Evolutionary conservation across 306 rosid genomes (phyloP).

Genomic region (Canavalia ensiformis): DNA sequence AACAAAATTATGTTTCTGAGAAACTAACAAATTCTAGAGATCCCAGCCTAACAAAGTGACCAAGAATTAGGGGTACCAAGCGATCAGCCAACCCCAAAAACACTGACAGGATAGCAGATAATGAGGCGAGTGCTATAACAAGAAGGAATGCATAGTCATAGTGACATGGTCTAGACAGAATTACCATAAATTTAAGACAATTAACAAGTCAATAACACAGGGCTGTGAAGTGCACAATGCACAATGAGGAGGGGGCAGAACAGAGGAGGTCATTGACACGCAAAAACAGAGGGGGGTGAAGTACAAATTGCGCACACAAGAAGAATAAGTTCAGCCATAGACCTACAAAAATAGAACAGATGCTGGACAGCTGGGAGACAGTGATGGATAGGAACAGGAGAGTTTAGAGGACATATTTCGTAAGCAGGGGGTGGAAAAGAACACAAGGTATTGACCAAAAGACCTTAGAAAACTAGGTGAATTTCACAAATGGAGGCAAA

Average conservation of each 20-base stretch:
- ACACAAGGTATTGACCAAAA: constrained; percentile 1
- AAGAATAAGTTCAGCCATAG: neutral
- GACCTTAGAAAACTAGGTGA: neutral
- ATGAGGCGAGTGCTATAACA: neutral
- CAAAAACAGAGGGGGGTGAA: neutral
- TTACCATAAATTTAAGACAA: neutral
- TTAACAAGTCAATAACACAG: neutral
- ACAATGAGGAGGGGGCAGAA: neutral
- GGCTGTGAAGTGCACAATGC: neutral
- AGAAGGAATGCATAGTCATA: neutral
- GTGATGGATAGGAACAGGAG: neutral
- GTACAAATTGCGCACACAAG: neutral
- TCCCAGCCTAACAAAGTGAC: neutral
- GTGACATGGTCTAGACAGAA: neutral
- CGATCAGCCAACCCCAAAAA: neutral
- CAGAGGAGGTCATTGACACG: neutral
- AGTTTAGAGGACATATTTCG: neutral
- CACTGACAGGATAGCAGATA: too few relatives aligned
- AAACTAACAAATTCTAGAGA: neutral
- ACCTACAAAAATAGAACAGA: neutral
- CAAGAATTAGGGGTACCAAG: neutral
- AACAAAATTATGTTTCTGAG: neutral
- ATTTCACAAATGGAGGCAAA: neutral
- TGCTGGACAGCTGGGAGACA: neutral
- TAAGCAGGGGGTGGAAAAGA: neutral